Conservation (phyloP, 768 basidiomycete species). For the Crucibulum laeve region DNA sequence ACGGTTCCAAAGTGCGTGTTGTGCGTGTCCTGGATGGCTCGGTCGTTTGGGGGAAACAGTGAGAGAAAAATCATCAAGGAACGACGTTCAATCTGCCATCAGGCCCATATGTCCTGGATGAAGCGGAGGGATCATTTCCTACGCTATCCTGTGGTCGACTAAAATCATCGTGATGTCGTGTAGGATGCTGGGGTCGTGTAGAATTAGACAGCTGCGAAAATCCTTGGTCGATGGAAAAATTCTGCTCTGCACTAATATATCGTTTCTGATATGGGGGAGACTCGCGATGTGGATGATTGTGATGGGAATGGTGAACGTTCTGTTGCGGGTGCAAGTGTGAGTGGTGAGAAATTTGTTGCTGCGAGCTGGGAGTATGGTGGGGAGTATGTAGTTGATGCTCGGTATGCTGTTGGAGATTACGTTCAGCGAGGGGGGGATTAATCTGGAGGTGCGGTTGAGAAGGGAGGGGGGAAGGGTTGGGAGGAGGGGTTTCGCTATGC, state of each 20-base stretch:
- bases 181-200: constrained; percentile 30
- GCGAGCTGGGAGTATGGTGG: no score
- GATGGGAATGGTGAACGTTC: constrained; percentile 20
- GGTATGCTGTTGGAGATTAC: no score
- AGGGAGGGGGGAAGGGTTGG: constrained; percentile 30
- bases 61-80: constrained; percentile 26
- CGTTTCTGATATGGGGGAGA: constrained; percentile 51
- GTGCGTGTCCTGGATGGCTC: not conserved
- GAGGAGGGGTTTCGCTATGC: constrained; percentile 37
- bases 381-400: no score
- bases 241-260: constrained; percentile 53
- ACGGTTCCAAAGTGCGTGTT: not conserved
- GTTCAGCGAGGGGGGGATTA: no score
- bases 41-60: not conserved
- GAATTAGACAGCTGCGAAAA: constrained; percentile 46
- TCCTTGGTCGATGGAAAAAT: constrained; percentile 43
- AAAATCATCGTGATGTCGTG: constrained; percentile 43
- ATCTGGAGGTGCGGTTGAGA: no score
- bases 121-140: constrained; percentile 22
- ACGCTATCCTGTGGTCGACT: constrained; percentile 30
- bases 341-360: no score
- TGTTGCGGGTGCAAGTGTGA: not conserved
- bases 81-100: constrained; percentile 45
- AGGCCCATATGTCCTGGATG: constrained; percentile 33
- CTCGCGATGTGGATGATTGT: constrained; percentile 38